Evolutionary conservation across 257 asterid species (phyloP), one percentile per base, ranked within the genome.

Genomic region (Leonotis leonurus): DNA sequence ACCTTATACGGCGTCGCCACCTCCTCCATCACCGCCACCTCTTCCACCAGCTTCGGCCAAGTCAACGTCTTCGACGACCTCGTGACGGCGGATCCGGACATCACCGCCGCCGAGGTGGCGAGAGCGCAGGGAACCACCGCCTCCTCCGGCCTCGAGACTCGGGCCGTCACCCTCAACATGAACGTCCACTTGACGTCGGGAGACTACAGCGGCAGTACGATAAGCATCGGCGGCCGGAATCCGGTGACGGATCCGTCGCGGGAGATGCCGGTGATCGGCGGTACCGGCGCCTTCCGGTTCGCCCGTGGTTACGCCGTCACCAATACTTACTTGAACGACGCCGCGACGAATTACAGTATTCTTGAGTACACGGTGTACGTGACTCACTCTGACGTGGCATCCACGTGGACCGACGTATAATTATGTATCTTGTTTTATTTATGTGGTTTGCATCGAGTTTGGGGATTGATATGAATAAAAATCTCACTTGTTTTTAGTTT

Each of bases 1-100:
- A 65, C 79, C 0, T 76, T 68, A 3, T 72, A 54, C 56, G 77
- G 73, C 62, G 81, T 80, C 1, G 86, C 81, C 0, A 62, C 32
- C 7, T 54, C 80, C 6, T 24, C 70, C 27, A 56, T 77, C 70
- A 68, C 83, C 2, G 8, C 83, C 2, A 54, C 12, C 6, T 80
- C 80, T 6, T 1, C 68, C 8, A 70, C 82, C 0, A 1, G 37
- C 1, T 80, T 80, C 49, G 86, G 83, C 9, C 67, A 33, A 18
- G 63, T 80, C 14, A 14, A 60, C 0, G 86, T 60, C 29, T 2
- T 77, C 27, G 86, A 80, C 17, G 79, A 65, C 40, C 74, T 50
- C 41, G 18, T 60, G 3, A 60, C 65, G 26, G 65, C 65, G 16
- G 65, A 41, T 53, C 41, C 54, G 17, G 53, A 27, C 16, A 24